Base-by-base conservation (phyloP, 2,329 filamentous ascomycete genomes). In the Alternaria ethzedia region DNA sequence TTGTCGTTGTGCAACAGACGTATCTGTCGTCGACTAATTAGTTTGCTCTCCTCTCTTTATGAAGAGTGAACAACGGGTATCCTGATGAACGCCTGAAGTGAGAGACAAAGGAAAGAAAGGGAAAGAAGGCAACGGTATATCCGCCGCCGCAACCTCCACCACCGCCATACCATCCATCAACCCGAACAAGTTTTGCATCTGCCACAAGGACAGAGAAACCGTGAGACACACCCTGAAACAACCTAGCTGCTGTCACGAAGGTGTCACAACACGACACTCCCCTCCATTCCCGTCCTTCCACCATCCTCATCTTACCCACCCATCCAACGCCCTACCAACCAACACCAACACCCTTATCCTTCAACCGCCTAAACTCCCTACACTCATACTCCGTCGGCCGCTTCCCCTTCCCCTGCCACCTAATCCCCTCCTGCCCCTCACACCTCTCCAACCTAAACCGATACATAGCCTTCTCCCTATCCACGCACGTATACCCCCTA, bases 401-500 rank as follows among this genome's bases (percentile, higher is more conserved):
- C 25, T 82, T 73, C 10, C 66, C 72, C 17, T 80, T 77, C 0
- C 83, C 81, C 20, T 77, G 54, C 17, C 74, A 82, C 4, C 86
- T 76, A 52, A 88, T 86, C 0, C 83, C 81, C 21, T 80, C 74
- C 66, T 88, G 85, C 0, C 76, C 82, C 4, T 69, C 25, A 3
- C 78, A 56, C 2, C 87, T 77, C 43, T 77, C 70, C 6, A 89
- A 74, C 9, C 74, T 77, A 73, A 89, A 89, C 1, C 79, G 75
- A 69, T 85, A 81, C 20, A 82, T 79, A 3, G 80, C 79, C n/a
- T 78, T 82, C 12, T 72, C 68, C 5, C 67, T 32, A 57, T 87
- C 80, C 2, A 83, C 36, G 0, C 81, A 57, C 62, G 82, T 72
- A 51, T 78, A 79, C 3, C 61, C 70, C 0, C 75, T 76, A 6